Percentiles rank a stretch among this genome's conserved stretches.
Conservation (phyloP, 805 yeast genomes). For the Ogataea siamensis region DNA sequence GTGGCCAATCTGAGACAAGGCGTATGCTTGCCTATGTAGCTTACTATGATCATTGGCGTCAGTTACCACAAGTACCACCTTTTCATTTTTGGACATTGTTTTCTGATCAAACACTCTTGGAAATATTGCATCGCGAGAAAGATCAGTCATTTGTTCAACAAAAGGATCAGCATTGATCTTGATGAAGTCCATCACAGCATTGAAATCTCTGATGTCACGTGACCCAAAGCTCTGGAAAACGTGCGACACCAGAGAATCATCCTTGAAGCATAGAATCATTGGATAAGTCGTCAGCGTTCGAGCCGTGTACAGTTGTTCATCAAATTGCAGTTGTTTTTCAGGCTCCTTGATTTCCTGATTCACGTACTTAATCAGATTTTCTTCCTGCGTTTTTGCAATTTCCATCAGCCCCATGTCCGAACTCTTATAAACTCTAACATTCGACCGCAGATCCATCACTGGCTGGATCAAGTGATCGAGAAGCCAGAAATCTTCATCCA, state of each 20-base stretch:
- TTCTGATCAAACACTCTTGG: conserved; percentile 23
- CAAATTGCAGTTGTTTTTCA: conserved; percentile 30
- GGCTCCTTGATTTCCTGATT: conserved; percentile 35
- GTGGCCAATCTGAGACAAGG: conserved; percentile 44
- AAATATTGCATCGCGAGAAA: conserved; percentile 37
- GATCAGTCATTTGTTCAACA: conserved; percentile 49
- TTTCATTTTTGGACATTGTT: conserved; percentile 37
- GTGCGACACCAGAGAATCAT: conserved; percentile 49
- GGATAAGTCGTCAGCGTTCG: conserved; percentile 60
- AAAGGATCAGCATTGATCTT: conserved; percentile 48
- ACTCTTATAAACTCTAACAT: conserved; percentile 52
- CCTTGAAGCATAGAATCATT: conserved; percentile 58
- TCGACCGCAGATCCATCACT: conserved; percentile 53
- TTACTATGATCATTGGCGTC: conserved; percentile 38
- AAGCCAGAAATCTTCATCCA: conserved; percentile 61
- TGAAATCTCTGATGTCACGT: conserved; percentile 55
- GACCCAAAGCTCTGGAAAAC: conserved; percentile 62
- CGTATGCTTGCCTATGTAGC: conserved; percentile 22
- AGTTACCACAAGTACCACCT: conserved; percentile 47
- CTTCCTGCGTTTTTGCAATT: conserved; percentile 41
- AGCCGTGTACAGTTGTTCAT: conserved; percentile 47
- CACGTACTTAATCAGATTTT: conserved; percentile 40
- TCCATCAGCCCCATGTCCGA: conserved; percentile 42
- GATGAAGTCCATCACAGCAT: conserved; percentile 50
- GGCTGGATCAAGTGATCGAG: conserved; percentile 61